These are phyloP conservation scores for Leptographium lundbergii DNA, from an alignment of 2,329 filamentous ascomycete genomes.

Conservation along the genomic window DNA sequence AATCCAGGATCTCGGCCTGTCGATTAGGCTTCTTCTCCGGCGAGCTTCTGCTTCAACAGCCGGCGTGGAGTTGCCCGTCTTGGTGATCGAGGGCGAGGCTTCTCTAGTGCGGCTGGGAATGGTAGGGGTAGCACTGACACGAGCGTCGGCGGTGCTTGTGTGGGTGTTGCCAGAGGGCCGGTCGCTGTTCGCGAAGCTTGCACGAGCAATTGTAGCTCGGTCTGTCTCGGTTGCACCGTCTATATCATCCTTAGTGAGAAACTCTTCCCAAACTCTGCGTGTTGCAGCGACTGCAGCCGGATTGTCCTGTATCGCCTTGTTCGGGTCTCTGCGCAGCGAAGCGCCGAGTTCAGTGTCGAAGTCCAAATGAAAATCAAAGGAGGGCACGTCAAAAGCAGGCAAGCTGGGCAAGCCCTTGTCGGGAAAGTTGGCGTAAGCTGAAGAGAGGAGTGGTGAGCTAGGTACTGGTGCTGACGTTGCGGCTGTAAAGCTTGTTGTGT, in stretches of 20 bases:
- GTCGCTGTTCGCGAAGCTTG: neutral
- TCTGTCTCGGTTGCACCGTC: neutral
- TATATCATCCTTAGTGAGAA: neutral
- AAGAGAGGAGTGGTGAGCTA: neutral
- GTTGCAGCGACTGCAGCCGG: neutral
- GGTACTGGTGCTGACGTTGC: conserved; percentile 5
- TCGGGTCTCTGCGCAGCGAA: neutral
- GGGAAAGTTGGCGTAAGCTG: neutral
- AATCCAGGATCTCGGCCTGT: conserved; percentile 40
- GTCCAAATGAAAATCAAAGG: conserved; percentile 38
- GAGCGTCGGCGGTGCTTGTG: neutral
- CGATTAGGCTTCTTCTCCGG: conserved; percentile 34
- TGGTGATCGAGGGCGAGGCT: neutral
- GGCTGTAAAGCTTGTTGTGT: conserved; percentile 1
- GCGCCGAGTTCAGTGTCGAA: conserved; percentile 29
- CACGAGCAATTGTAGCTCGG: neutral
- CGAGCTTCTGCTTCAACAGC: conserved; percentile 15
- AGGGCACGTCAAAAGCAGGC: conserved; percentile 37
- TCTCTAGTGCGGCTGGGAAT: neutral
- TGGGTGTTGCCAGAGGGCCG: neutral
- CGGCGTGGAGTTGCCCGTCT: conserved; percentile 1
- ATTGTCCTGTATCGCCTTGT: neutral
- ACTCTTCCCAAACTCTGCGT: conserved; percentile 11
- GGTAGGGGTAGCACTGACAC: neutral
- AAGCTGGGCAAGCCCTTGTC: conserved; percentile 21